phyloP scores from a whole-genome alignment of 2,329 filamentous ascomycete genomes.

The Pezicula radicicola region DNA sequence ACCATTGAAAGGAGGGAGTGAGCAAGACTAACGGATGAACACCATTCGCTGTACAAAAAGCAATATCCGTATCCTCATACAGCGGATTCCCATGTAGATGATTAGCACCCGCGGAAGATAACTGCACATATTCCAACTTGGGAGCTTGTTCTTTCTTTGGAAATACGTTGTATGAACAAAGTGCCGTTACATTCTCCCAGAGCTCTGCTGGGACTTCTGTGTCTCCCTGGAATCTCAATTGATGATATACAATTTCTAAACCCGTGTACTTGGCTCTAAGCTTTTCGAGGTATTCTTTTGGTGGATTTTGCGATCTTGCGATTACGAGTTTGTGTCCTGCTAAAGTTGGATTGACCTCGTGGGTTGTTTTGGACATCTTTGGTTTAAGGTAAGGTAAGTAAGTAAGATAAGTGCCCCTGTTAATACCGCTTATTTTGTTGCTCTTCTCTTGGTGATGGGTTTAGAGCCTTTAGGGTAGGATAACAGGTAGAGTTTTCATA shows the following conservation, averaged over 20 bases:
- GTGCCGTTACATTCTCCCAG: slow-evolving; percentile 39
- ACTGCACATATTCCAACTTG: slow-evolving; percentile 41
- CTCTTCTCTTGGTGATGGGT: no score
- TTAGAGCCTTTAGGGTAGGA: no score
- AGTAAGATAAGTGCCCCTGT: no score
- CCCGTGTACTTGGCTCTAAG: slow-evolving; percentile 33
- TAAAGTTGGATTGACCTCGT: slow-evolving; percentile 16
- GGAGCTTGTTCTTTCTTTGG: slow-evolving; percentile 29
- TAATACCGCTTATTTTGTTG: no score
- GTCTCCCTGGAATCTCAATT: slow-evolving; percentile 9
- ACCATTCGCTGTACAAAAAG: slow-evolving; percentile 39
- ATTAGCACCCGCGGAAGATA: slow-evolving; percentile 41
- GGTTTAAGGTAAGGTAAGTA: no score
- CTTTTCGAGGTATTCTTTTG: slow-evolving; percentile 32
- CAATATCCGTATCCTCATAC: slow-evolving; percentile 32
- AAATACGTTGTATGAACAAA: slow-evolving; percentile 29
- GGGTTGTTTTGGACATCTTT: not conserved
- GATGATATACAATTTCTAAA: slow-evolving; percentile 34
- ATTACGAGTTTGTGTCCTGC: slow-evolving; percentile 38
- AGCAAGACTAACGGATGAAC: slow-evolving; percentile 35
- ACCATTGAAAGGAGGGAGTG: no score
- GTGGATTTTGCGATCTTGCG: slow-evolving; percentile 29
- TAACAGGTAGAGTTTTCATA: no score
- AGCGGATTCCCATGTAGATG: slow-evolving; percentile 33
- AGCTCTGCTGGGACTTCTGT: slow-evolving; percentile 17